Evolutionary conservation across 2,329 filamentous ascomycete species (phyloP).

Genomic region (Lasiodiplodia citricola): DNA sequence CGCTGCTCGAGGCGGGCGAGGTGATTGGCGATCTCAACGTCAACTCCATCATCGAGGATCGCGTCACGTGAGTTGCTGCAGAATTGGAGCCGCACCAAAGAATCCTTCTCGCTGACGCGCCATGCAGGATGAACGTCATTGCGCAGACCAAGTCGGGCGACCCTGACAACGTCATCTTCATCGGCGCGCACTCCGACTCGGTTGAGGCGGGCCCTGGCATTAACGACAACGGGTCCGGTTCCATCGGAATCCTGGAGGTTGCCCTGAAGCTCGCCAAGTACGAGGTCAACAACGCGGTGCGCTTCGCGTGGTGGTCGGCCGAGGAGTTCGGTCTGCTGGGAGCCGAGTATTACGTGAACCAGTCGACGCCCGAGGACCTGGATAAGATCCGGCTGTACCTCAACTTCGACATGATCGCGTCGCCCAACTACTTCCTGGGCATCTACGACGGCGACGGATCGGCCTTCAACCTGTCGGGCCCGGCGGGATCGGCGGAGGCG

Average conservation of each 20-base stretch:
- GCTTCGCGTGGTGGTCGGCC: conserved; percentile 70
- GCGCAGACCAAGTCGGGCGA: conserved; percentile 65
- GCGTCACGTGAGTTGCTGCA: conserved; percentile 45
- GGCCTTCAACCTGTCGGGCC: conserved; percentile 60
- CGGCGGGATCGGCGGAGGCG: conserved; percentile 70
- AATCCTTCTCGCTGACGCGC: not conserved
- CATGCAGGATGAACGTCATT: conserved; percentile 51
- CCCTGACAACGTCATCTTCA: conserved; percentile 62
- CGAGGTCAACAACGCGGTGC: conserved; percentile 71
- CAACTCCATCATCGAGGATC: conserved; percentile 52
- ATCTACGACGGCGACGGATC: conserved; percentile 65
- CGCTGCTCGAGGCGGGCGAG: conserved; percentile 56
- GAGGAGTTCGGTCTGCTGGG: conserved; percentile 70
- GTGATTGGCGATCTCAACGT: conserved; percentile 49
- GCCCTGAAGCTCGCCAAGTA: conserved; percentile 70
- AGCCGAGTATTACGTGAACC: conserved; percentile 60
- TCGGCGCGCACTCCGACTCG: conserved; percentile 68
- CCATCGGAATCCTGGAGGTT: conserved; percentile 63
- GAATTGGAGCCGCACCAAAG: not conserved
- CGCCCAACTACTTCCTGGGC: conserved; percentile 63
- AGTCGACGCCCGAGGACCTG: conserved; percentile 54
- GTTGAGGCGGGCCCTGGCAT: conserved; percentile 70
- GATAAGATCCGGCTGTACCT: conserved; percentile 69
- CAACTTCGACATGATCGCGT: conserved; percentile 75
- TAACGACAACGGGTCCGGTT: conserved; percentile 78